Conservation (phyloP, 768 basidiomycete species). For the Dacryopinax primogenitus region DNA sequence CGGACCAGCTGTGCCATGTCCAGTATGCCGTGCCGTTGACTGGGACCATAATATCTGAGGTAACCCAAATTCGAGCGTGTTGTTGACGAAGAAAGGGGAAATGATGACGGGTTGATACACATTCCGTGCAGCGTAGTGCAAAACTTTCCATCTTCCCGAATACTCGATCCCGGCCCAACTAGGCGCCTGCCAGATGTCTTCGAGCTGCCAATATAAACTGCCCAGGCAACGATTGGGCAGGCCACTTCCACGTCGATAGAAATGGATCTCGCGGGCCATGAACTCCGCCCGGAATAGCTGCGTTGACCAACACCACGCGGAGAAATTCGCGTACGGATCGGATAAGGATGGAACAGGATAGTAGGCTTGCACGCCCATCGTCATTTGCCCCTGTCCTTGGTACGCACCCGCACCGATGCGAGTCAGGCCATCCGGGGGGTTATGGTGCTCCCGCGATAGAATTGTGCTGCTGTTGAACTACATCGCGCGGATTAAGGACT, state of each 20-base stretch:
- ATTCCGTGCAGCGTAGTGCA: slow-evolving; percentile 39
- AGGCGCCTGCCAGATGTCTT: slow-evolving; percentile 49
- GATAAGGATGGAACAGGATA: slow-evolving; percentile 39
- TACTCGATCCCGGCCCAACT: slow-evolving; percentile 41
- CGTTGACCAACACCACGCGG: slow-evolving; percentile 52
- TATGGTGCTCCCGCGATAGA: slow-evolving; percentile 44
- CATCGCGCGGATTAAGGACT: slow-evolving; percentile 42
- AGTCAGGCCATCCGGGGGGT: slow-evolving; percentile 38
- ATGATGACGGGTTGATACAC: slow-evolving; percentile 38
- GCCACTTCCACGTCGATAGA: slow-evolving; percentile 48
- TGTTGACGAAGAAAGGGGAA: slow-evolving; percentile 44
- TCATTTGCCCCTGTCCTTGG: slow-evolving; percentile 43
- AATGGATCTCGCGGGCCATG: slow-evolving; percentile 46
- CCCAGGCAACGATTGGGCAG: slow-evolving; percentile 47
- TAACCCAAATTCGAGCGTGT: slow-evolving; percentile 38
- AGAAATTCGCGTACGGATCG: slow-evolving; percentile 44
- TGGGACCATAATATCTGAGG: slow-evolving; percentile 40
- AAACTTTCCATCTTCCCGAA: slow-evolving; percentile 47
- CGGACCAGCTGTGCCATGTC: slow-evolving; percentile 48
- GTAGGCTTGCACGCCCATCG: slow-evolving; percentile 40
- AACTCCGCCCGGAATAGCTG: slow-evolving; percentile 49
- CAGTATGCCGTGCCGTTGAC: slow-evolving; percentile 38
- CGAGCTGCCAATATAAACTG: slow-evolving; percentile 46
- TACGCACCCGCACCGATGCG: slow-evolving; percentile 46
- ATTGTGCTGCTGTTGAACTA: slow-evolving; percentile 47